A percentile compares a stretch with the other conserved stretches of the same genome.
These are phyloP conservation scores for Tuber borchii DNA, from an alignment of 495 filamentous ascomycete species.

Conservation along the genomic window DNA sequence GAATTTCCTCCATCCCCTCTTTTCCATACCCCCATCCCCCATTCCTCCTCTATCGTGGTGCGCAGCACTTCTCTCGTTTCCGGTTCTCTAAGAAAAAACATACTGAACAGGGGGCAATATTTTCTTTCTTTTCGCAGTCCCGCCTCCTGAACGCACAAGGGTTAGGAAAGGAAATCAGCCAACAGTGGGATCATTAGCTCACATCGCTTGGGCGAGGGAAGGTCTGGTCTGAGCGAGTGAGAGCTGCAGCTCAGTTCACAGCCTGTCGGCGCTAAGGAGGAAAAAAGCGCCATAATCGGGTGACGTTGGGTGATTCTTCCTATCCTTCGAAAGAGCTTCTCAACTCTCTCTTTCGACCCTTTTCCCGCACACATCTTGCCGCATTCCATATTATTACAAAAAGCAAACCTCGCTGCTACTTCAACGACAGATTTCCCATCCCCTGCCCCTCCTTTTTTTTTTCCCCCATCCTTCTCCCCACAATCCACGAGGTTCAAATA, in stretches of 20 bases:
- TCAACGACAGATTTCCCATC: conserved; percentile 23
- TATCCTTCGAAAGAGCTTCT: conserved; percentile 22
- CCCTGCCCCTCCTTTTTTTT: conserved; percentile 11
- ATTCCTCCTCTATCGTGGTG: not conserved
- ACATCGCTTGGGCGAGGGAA: conserved; percentile 9
- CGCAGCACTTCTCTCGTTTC: not conserved
- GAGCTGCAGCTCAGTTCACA: not conserved
- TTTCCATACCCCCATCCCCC: not conserved
- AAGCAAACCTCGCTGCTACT: conserved; percentile 10
- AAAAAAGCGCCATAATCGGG: conserved; percentile 16
- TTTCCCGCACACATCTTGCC: not conserved
- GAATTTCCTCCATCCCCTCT: not conserved
- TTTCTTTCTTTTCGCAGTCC: not conserved
- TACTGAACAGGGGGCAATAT: not conserved
- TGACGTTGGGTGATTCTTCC: conserved; percentile 37
- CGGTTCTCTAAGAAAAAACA: not conserved
- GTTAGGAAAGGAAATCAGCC: conserved; percentile 15
- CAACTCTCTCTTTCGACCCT: not conserved
- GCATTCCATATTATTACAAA: not conserved
- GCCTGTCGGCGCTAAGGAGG: conserved; percentile 15
- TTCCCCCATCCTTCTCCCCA: conserved; percentile 6
- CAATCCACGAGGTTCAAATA: not conserved
- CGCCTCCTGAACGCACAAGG: not conserved
- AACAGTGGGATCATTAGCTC: conserved; percentile 21
- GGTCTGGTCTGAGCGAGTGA: not conserved